phyloP scores from a whole-genome alignment of 2,329 filamentous ascomycete species.

The Fusarium begoniae region DNA sequence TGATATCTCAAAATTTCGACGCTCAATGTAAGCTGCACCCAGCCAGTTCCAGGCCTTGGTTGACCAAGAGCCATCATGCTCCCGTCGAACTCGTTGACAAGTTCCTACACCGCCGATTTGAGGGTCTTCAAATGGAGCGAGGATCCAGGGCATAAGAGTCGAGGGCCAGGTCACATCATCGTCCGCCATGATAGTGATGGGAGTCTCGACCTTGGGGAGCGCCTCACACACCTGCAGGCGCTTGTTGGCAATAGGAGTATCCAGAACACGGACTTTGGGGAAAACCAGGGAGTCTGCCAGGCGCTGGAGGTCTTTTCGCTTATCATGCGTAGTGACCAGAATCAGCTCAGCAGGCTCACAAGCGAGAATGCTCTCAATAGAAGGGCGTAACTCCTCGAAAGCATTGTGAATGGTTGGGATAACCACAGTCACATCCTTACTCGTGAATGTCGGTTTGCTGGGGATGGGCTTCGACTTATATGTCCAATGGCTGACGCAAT shows the following conservation, averaged over 20 bases:
- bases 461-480: constrained; percentile 88
- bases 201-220: constrained; percentile 83
- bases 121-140: constrained; percentile 89
- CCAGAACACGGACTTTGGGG: constrained; percentile 76
- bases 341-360: constrained; percentile 78
- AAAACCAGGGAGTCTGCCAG: constrained; percentile 70
- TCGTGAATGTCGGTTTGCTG: constrained; percentile 79
- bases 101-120: constrained; percentile 91
- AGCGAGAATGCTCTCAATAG: constrained; percentile 78
- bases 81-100: constrained; percentile 84
- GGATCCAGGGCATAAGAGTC: constrained; percentile 87
- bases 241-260: constrained; percentile 90
- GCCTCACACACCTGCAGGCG: constrained; percentile 92
- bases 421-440: constrained; percentile 90
- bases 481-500: constrained; percentile 84
- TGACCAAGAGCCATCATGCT: constrained; percentile 65
- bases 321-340: constrained; percentile 86
- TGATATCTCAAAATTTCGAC: constrained; percentile 96
- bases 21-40: constrained; percentile 89
- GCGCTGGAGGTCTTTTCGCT: constrained; percentile 72
- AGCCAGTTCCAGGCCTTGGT: constrained; percentile 86
- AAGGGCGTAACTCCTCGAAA: constrained; percentile 83
- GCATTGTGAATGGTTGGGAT: constrained; percentile 91
- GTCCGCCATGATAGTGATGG: constrained; percentile 91
- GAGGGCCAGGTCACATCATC: constrained; percentile 94